phyloP scores from a whole-genome alignment of 2,329 filamentous ascomycete species.

The Talaromyces sp. region DNA sequence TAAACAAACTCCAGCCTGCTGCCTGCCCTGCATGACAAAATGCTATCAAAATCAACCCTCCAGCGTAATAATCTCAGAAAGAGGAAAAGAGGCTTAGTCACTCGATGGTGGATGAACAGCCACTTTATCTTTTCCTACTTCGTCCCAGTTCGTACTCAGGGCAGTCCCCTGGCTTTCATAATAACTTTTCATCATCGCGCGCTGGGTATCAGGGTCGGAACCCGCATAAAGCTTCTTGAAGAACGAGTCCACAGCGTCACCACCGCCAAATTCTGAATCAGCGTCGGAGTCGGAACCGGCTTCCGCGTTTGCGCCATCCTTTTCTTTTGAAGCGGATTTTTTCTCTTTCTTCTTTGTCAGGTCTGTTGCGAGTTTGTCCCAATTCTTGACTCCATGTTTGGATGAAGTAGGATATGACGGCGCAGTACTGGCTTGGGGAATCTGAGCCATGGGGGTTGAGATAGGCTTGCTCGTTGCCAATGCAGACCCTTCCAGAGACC shows the following conservation, averaged over 20 bases:
- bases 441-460: conserved; percentile 14
- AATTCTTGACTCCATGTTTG: conserved; percentile 76
- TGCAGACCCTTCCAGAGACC: conserved; percentile 48
- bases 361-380: conserved; percentile 69
- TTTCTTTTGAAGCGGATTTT: conserved; percentile 20
- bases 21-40: background rate
- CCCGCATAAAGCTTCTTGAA: conserved; percentile 85
- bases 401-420: conserved; percentile 84
- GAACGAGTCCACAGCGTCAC: conserved; percentile 69
- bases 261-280: conserved; percentile 42
- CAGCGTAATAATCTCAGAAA: background rate
- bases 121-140: conserved; percentile 69
- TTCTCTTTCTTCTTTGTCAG: conserved; percentile 38
- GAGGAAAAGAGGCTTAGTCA: conserved; percentile 13
- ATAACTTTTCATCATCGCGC: conserved; percentile 98
- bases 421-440: conserved; percentile 20
- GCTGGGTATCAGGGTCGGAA: conserved; percentile 71
- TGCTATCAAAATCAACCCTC: background rate
- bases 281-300: conserved; percentile 52
- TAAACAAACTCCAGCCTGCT: background rate
- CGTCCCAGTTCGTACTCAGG: conserved; percentile 85
- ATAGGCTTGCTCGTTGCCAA: conserved; percentile 13
- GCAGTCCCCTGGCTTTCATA: conserved; percentile 89
- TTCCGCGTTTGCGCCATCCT: conserved; percentile 18
- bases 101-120: conserved; percentile 38